These are phyloP conservation scores for Sugiyamaella grinbergsii DNA, from an alignment of 1,139 yeast species.

Conservation along the genomic window DNA sequence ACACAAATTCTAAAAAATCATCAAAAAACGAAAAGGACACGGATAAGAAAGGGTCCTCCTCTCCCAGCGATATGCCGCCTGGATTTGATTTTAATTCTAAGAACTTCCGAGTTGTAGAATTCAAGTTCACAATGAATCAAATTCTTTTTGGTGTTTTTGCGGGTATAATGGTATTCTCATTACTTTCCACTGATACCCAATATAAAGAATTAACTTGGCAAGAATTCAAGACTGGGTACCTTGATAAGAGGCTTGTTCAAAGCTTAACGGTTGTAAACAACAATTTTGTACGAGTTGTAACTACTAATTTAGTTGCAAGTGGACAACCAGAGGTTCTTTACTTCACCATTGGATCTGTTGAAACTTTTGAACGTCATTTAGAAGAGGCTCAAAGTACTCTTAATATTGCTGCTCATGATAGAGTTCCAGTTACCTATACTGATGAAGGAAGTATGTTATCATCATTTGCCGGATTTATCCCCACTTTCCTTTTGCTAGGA, in stretches of 20 bases:
- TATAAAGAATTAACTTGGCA: constrained; percentile 70
- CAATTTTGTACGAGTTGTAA: constrained; percentile 59
- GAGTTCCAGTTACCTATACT: constrained; percentile 82
- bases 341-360: constrained; percentile 90
- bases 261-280: constrained; percentile 76
- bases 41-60: constrained; percentile 14
- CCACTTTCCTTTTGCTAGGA: constrained; percentile 74
- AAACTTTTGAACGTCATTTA: constrained; percentile 83
- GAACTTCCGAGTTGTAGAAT: constrained; percentile 26
- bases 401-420: constrained; percentile 60
- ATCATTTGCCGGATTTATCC: constrained; percentile 71
- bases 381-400: constrained; percentile 72
- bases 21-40: constrained; percentile 16
- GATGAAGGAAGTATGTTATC: constrained; percentile 67
- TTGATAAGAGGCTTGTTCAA: constrained; percentile 82
- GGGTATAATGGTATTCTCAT: constrained; percentile 32
- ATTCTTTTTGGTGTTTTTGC: constrained; percentile 38
- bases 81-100: constrained; percentile 31
- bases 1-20: constrained; percentile 1
- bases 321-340: constrained; percentile 43
- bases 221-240: constrained; percentile 79
- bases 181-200: constrained; percentile 42
- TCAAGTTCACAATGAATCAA: constrained; percentile 37
- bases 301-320: constrained; percentile 23
- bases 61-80: constrained; percentile 26